Base-by-base conservation (phyloP, 2,329 filamentous ascomycete genomes). In the Colletotrichum endophyticum region DNA sequence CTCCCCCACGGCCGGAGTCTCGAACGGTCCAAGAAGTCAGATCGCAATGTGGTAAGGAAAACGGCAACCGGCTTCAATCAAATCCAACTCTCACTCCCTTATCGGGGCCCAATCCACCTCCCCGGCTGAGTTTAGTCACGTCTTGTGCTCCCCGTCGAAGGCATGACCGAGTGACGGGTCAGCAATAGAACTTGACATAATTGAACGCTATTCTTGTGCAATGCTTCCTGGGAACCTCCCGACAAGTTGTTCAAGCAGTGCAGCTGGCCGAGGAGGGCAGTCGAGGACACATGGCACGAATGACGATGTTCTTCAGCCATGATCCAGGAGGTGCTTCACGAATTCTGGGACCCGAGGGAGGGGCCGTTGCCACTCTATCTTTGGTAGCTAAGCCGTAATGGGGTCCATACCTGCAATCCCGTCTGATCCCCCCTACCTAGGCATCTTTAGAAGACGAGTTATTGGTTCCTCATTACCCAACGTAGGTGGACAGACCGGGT, bases 281-380 rank as follows among this genome's bases (percentile, higher is more conserved):
- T 66, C 8, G 61, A 34, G 63, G 49, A 30, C 61, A 56, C 32
- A 72, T 61, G 62, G 56, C 34, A 53, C 69, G 66, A 49, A 75
- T 75, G 70, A 72, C 69, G 69, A 72, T 67, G 39, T 62, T 68
- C 73, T 72, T 67, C 69, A 67, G 69, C 62, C 72, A 62, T 75
- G 36, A 66, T 53, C 69, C 73, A 75, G 69, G 49, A 66, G 39
- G 22, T 36, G 73, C 34, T 75, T 72, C 62, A 57, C 25, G 72
- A 59, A 71, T 36, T 19, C 61, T 57, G 67, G 72, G 28, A 34
- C 66, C 32, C 32, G 19, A 6, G 8, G 61, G 36, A 39, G 36
- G 61, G 28, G 34, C 69, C 19, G 53, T 72, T 66, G 73, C 73
- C 73, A 75, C 73, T 73, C 73, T 56, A 72, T 75, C 70, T 75